These are phyloP conservation scores for Trichoderma sp. DNA, from an alignment of 2,329 filamentous ascomycete species.

Conservation along the genomic window DNA sequence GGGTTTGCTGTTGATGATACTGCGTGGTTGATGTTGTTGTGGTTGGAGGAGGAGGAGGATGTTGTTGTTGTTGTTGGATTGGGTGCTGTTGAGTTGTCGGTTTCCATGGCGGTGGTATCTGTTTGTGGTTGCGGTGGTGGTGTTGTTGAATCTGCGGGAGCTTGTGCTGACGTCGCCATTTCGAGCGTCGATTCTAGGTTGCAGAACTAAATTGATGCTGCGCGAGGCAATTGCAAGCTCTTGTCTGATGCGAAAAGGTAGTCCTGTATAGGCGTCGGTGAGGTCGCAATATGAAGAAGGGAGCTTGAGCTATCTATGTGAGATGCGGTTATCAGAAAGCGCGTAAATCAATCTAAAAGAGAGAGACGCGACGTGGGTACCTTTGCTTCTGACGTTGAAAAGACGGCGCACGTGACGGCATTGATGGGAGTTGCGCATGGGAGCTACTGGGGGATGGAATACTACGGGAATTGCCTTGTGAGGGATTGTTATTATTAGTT, in stretches of 20 bases:
- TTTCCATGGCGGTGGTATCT: conserved; percentile 13
- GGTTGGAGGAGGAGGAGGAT: background rate
- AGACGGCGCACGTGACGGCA: background rate
- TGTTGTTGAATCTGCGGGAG: background rate
- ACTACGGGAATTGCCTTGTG: too few species aligned
- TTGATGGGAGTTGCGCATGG: too few species aligned
- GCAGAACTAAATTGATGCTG: background rate
- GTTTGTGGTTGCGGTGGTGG: background rate
- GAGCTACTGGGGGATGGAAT: too few species aligned
- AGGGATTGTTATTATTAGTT: too few species aligned
- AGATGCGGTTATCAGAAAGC: background rate
- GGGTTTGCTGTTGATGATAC: background rate
- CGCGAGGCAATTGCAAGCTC: background rate
- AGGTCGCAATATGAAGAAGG: too few species aligned
- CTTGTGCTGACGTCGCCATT: conserved; percentile 6
- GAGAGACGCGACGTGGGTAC: conserved; percentile 29
- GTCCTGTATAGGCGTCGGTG: too few species aligned
- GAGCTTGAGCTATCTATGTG: background rate
- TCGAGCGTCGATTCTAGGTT: too few species aligned
- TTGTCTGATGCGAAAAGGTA: background rate
- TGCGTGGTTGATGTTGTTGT: background rate
- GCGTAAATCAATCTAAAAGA: background rate
- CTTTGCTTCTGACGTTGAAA: background rate
- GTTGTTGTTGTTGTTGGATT: background rate
- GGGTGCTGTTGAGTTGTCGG: background rate